phyloP scores from a whole-genome alignment of 169 alveolate genomes.

The Perkinsus olseni region DNA sequence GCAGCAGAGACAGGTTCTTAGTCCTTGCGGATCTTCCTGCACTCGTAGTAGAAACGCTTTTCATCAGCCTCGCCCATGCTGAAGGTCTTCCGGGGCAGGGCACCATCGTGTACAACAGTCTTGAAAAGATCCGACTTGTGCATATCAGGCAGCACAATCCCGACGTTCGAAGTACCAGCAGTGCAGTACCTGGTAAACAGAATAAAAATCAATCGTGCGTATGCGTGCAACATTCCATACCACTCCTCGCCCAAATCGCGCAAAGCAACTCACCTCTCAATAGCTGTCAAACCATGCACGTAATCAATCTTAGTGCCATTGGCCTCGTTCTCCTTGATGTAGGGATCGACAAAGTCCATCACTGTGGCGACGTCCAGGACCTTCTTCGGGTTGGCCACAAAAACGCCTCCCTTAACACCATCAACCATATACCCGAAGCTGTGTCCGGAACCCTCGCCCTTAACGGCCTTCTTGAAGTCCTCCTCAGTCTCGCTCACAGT shows the following conservation, averaged over 20 bases:
- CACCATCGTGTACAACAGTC: conserved; percentile 35
- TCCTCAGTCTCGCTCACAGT: background rate
- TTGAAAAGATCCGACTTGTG: conserved; percentile 39
- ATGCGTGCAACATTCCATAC: background rate
- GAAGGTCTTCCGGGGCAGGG: conserved; percentile 45
- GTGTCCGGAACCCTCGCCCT: background rate
- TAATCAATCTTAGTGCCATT: background rate
- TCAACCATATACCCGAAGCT: background rate
- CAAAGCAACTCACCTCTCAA: background rate
- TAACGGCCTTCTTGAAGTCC: background rate
- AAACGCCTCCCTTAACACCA: background rate
- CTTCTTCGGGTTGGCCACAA: background rate
- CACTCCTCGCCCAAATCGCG: no score
- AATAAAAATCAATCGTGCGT: background rate
- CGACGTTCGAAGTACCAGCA: background rate
- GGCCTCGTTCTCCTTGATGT: background rate
- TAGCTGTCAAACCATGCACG: background rate
- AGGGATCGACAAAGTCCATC: background rate
- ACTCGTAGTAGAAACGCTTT: conserved; percentile 49
- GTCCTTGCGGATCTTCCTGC: conserved; percentile 20
- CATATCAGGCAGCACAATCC: background rate
- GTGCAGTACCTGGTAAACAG: background rate
- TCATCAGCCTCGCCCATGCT: conserved; percentile 51
- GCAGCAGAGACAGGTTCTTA: no score
- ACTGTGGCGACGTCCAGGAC: background rate